These are phyloP conservation scores for Dactylellina leptospora DNA, from an alignment of 2,329 filamentous ascomycete species.

Conservation along the genomic window DNA sequence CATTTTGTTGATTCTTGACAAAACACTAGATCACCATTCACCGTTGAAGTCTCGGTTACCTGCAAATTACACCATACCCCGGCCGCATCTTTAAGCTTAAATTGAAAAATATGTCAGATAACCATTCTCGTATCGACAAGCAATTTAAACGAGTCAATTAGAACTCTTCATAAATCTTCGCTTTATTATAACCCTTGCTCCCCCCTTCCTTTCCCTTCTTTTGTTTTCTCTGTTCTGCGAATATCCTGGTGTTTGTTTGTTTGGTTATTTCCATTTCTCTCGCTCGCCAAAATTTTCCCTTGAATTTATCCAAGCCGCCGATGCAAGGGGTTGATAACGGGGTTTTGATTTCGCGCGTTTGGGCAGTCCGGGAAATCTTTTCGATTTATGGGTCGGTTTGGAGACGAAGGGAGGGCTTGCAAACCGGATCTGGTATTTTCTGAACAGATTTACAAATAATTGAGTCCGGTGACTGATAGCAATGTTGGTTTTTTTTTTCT, in stretches of 20 bases:
- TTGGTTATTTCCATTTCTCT: conserved; percentile 9
- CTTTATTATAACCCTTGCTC: conserved; percentile 10
- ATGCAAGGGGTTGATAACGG: conserved; percentile 38
- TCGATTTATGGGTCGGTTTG: too few species aligned
- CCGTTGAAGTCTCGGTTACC: conserved; percentile 10
- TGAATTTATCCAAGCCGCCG: conserved; percentile 48
- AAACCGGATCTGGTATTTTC: background rate
- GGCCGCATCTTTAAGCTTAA: conserved; percentile 45
- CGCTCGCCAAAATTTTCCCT: conserved; percentile 42
- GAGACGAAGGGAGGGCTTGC: background rate
- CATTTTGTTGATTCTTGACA: too few species aligned
- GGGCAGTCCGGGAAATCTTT: too few species aligned
- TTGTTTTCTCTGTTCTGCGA: background rate
- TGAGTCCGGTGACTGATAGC: too few species aligned
- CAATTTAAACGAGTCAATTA: conserved; percentile 51
- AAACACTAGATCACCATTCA: background rate
- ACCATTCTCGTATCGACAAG: conserved; percentile 41
- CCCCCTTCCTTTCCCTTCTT: conserved; percentile 11
- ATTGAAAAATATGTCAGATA: conserved; percentile 10
- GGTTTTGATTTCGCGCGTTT: too few species aligned
- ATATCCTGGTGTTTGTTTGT: background rate
- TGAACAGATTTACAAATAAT: too few species aligned
- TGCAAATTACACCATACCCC: conserved; percentile 6
- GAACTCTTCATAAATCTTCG: conserved; percentile 21
- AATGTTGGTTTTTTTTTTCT: too few species aligned